These are phyloP conservation scores for Uronychia binucleata DNA, from an alignment of 73 alveolate species.

Conservation along the genomic window DNA sequence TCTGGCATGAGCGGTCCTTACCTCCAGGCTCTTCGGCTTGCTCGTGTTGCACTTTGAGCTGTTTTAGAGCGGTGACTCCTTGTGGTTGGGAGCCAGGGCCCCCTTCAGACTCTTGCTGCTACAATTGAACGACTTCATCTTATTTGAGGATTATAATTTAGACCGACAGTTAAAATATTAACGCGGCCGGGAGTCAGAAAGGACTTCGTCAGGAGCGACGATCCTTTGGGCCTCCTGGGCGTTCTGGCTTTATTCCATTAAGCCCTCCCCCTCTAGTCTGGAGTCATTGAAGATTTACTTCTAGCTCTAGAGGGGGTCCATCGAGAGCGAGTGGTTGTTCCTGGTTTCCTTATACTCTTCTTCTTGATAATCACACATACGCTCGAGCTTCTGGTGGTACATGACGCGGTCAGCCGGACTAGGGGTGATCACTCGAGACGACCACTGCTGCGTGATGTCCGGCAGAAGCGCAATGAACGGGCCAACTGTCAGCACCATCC, in stretches of 20 bases:
- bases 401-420: constrained; percentile 54
- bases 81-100: neutral
- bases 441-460: constrained; percentile 32
- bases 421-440: constrained; percentile 31
- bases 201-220: neutral
- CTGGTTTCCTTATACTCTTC: neutral
- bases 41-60: neutral
- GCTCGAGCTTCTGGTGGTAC: neutral
- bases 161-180: too few species aligned
- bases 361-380: neutral
- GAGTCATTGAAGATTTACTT: neutral
- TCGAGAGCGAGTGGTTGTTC: neutral
- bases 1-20: neutral
- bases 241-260: neutral
- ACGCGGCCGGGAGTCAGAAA: too few species aligned
- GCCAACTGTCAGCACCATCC: constrained; percentile 29
- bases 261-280: neutral
- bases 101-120: neutral
- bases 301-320: neutral
- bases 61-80: neutral
- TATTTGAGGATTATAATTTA: neutral
- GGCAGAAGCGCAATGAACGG: constrained; percentile 68
- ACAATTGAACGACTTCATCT: neutral
- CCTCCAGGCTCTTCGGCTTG: neutral
- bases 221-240: neutral